Conservation (phyloP, 805 yeast species). For the Wickerhamiella hasegawae region DNA sequence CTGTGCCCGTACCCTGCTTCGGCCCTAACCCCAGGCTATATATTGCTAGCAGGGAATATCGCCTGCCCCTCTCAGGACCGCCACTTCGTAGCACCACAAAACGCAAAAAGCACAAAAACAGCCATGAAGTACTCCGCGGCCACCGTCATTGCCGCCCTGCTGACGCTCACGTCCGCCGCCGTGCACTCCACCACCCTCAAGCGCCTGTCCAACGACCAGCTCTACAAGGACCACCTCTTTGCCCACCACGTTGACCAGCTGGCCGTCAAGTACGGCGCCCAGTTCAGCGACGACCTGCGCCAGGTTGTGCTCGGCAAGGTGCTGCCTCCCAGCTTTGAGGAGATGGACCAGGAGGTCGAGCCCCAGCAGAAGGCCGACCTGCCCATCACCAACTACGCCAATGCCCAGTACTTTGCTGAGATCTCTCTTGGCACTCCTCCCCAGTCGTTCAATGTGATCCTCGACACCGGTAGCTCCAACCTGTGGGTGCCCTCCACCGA, state of each 20-base stretch:
- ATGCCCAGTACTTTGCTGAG: constrained; percentile 93
- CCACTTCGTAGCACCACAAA: too few species aligned
- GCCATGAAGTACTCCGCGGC: not conserved
- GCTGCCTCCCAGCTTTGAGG: not conserved
- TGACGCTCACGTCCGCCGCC: constrained; percentile 12
- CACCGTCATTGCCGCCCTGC: constrained; percentile 10
- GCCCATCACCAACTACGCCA: constrained; percentile 83
- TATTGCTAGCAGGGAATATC: too few species aligned
- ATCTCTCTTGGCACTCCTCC: constrained; percentile 85
- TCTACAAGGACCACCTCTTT: constrained; percentile 11
- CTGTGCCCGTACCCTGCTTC: too few species aligned
- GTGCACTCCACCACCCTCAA: constrained; percentile 11
- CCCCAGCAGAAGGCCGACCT: constrained; percentile 33
- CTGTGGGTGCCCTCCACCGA: constrained; percentile 89
- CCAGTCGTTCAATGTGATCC: constrained; percentile 80
- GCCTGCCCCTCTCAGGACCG: too few species aligned
- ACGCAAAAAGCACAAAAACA: too few species aligned
- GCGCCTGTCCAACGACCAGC: constrained; percentile 9
- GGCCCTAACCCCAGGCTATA: too few species aligned
- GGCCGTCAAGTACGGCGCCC: constrained; percentile 14
- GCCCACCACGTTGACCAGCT: constrained; percentile 13
- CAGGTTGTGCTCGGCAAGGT: constrained; percentile 2
- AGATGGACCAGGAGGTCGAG: constrained; percentile 18
- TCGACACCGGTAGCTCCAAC: constrained; percentile 94
- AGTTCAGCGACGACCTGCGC: constrained; percentile 6